Evolutionary conservation across 208 protist species (phyloP).

Genomic region (Trypanosoma cruzi): DNA sequence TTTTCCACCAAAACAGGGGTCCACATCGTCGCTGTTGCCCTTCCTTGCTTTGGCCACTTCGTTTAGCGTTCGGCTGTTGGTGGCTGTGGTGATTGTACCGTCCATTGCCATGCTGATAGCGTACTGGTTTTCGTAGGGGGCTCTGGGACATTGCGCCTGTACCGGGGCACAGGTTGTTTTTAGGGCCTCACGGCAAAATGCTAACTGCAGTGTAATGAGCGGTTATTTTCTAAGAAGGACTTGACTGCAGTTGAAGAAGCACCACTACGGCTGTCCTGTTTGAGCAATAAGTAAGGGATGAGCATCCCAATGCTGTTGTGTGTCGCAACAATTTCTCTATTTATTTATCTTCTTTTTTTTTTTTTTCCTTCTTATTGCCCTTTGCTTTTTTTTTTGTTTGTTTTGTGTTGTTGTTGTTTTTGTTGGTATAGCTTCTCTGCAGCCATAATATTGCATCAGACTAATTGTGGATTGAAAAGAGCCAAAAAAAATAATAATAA

Average conservation of each 20-base stretch:
- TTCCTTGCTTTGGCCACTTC: neutral
- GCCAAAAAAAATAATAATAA: neutral
- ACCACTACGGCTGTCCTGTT: neutral
- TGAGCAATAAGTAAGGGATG: too few relatives aligned
- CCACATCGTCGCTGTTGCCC: neutral
- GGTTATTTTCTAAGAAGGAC: neutral
- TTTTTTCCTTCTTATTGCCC: neutral
- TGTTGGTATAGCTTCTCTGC: neutral
- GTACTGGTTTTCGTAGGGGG: slow-evolving; percentile 6
- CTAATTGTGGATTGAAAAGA: neutral
- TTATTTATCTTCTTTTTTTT: too few relatives aligned
- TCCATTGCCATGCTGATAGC: slow-evolving; percentile 2
- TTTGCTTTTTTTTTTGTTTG: neutral
- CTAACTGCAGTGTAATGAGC: neutral
- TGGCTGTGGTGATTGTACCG: neutral
- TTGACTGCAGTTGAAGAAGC: neutral
- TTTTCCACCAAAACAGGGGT: slow-evolving; percentile 9
- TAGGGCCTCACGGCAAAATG: neutral
- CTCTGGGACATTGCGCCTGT: neutral
- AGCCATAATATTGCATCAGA: neutral
- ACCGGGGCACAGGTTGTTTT: neutral
- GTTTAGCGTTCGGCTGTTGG: neutral
- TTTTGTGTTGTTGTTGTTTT: neutral
- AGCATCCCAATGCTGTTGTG: neutral
- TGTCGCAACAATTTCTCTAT: neutral